A percentile compares a stretch with the other conserved stretches of the same genome.
These are phyloP conservation scores for Salvia rosmarinus DNA, from an alignment of 257 asterid species.

Conservation along the genomic window DNA sequence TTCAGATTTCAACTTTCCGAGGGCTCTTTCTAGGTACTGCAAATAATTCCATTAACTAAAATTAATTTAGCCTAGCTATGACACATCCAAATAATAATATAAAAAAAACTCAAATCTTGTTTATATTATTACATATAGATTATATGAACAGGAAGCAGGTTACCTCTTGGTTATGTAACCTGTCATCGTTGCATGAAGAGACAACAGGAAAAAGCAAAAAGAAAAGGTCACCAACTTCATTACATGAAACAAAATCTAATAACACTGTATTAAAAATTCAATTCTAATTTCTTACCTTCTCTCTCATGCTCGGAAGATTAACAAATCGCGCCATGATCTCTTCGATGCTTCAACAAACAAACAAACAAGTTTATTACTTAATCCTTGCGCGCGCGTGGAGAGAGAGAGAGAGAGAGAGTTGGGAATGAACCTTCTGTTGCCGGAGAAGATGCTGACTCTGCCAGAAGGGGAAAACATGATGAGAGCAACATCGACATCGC, in stretches of 20 bases:
- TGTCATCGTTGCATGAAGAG: constrained; percentile 46
- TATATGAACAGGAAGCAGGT: not conserved
- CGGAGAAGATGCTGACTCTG: constrained; percentile 73
- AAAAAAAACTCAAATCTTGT: not conserved
- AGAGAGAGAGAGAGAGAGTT: not conserved
- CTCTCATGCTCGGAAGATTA: constrained; percentile 85
- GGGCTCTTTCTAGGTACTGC: constrained; percentile 75
- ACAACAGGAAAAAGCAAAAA: no score
- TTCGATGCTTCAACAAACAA: constrained; percentile 56
- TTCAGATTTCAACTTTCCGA: constrained; percentile 76
- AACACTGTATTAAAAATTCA: no score
- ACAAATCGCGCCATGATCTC: constrained; percentile 71
- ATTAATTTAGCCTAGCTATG: not conserved
- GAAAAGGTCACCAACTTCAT: not conserved
- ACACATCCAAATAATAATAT: not conserved
- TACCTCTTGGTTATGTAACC: constrained; percentile 96
- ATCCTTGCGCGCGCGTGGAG: no score
- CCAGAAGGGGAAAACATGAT: constrained; percentile 98
- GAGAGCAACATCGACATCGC: constrained; percentile 95
- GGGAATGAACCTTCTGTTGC: constrained; percentile 58
- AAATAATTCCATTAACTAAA: not conserved
- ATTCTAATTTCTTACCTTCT: constrained; percentile 52
- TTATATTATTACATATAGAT: not conserved
- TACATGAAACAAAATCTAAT: not conserved
- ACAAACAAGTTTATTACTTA: not conserved